phyloP scores from a whole-genome alignment of 148 eudicot genomes.

The Vaccinium myrtillus region DNA sequence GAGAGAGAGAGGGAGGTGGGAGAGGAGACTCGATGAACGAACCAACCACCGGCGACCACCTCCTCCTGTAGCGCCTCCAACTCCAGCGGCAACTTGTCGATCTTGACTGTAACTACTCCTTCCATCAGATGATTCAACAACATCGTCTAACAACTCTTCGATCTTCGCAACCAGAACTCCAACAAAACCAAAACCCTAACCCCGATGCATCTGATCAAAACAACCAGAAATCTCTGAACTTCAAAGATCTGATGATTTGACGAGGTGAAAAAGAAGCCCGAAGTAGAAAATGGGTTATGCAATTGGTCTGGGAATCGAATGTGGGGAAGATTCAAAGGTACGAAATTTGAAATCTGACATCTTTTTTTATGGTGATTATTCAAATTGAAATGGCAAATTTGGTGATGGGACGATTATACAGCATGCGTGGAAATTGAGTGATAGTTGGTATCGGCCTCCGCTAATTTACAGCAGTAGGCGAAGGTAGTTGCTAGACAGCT shows the following conservation, averaged over 20 bases:
- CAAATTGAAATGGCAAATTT: neutral
- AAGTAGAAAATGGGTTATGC: neutral
- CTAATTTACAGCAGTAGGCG: no score
- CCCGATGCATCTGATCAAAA: constrained; percentile 3
- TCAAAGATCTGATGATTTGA: neutral
- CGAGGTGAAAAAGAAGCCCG: neutral
- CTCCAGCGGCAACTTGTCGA: neutral
- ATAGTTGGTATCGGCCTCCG: no score
- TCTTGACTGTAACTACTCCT: neutral
- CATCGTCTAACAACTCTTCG: constrained; percentile 27
- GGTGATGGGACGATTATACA: neutral
- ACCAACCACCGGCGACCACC: no score
- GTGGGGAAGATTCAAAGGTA: neutral
- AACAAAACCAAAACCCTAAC: constrained; percentile 17
- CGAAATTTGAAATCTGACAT: neutral
- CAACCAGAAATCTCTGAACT: neutral
- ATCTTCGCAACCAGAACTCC: constrained; percentile 29
- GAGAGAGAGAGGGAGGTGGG: no score
- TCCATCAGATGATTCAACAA: neutral
- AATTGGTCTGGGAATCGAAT: neutral
- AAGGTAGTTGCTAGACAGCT: no score
- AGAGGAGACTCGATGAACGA: no score
- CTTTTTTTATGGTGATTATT: neutral
- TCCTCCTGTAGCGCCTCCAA: no score
- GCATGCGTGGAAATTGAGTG: no score